Evolutionary conservation across 257 asterid genomes (phyloP), one percentile per base, ranked within the genome.

Genomic region (Solanum raphanifolium): DNA sequence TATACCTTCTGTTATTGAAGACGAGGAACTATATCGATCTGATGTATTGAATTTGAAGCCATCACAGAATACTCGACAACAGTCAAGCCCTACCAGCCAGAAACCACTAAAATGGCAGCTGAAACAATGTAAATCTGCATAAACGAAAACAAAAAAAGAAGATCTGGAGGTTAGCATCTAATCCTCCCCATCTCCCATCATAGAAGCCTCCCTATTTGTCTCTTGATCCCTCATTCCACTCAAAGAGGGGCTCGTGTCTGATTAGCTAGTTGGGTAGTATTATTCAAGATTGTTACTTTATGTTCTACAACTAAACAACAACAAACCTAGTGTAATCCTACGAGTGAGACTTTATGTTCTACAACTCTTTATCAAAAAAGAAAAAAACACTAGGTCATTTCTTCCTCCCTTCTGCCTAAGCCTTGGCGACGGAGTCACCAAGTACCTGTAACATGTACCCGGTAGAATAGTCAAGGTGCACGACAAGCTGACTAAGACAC

Each of bases 1-100:
- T 52, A 90, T 95, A 60, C 99, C 99, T 81, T 88, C 91, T 2
- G 92, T 97, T 86, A 96, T 97, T 27, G 95, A 87, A 89, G 92
- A 95, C 1, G 99, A 95, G 90, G 93, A 84, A 60, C 86, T 58
- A 35, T 95, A 95, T 74, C 92, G 98, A 55, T 87, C 89, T 16
- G 21, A 85, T 36, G 85, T 89, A 86, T 88, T 89, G 52, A 89
- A 92, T 34, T 87, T 79, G 13, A 76, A 88, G 78, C 86, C 88
- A 39, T 83, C 69, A 52, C 65, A 82, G 6, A 29, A 16, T 81
- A 46, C 68, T 48, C 6, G 41, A 27, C 38, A 81, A 4, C 36
- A 78, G 15, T 39, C 36, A 0, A 23, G 16, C 62, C n/a, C 36
- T 41, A 78, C 60, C 5, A 39, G 52, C 62, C 84, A 41, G 39